These are phyloP conservation scores for Ganoderma lucidum DNA, from an alignment of 1,284 basidiomycete genomes.

Conservation along the genomic window DNA sequence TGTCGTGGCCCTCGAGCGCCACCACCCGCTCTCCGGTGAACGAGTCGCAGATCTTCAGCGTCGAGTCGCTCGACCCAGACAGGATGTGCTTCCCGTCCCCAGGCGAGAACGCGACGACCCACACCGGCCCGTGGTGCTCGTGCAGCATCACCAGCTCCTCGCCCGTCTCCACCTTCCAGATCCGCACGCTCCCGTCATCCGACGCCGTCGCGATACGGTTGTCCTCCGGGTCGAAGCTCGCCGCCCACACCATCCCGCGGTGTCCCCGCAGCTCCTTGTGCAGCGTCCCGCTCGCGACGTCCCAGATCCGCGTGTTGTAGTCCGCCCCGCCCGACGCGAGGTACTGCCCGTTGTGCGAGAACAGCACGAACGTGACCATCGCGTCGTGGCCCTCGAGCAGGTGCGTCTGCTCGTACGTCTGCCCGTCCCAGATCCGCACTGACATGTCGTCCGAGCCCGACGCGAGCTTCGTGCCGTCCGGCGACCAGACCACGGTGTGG, in stretches of 20 bases:
- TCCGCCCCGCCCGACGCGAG: constrained; percentile 33
- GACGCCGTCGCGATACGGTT: constrained; percentile 37
- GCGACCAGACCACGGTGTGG: constrained; percentile 33
- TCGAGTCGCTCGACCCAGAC: constrained; percentile 28
- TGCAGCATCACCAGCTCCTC: constrained; percentile 28
- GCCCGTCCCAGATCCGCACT: constrained; percentile 14
- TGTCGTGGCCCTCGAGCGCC: constrained; percentile 28
- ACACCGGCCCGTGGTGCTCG: constrained; percentile 30
- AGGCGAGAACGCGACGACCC: constrained; percentile 28
- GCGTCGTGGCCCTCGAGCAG: constrained; percentile 31
- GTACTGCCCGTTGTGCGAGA: constrained; percentile 31
- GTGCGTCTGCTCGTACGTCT: neutral
- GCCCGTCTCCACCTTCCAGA: constrained; percentile 34
- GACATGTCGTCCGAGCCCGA: constrained; percentile 38
- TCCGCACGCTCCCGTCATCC: constrained; percentile 30
- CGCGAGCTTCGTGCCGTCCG: constrained; percentile 35
- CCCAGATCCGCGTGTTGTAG: constrained; percentile 31
- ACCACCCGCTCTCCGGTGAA: constrained; percentile 29
- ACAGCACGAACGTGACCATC: constrained; percentile 33
- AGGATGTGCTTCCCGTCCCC: constrained; percentile 27
- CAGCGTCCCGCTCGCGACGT: constrained; percentile 19
- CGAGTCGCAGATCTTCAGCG: constrained; percentile 27
- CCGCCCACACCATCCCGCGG: constrained; percentile 27
- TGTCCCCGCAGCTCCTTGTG: constrained; percentile 27
- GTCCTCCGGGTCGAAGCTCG: constrained; percentile 37